Conservation (phyloP, 257 asterid species). For the Solanum sitiens region DNA sequence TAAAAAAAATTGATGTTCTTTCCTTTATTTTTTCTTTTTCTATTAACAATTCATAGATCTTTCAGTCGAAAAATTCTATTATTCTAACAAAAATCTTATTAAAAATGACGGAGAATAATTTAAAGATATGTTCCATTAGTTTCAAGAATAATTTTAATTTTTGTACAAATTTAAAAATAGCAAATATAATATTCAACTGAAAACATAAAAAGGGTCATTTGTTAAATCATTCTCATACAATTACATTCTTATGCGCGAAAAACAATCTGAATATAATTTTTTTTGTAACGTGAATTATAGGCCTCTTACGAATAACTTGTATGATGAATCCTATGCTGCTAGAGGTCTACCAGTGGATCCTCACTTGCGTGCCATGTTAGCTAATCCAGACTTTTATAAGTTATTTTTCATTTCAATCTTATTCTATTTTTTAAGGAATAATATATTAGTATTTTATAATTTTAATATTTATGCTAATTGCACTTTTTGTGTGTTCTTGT, state of each 20-base stretch:
- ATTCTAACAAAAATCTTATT: too few species aligned
- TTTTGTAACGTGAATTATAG: not conserved
- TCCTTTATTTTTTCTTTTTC: too few species aligned
- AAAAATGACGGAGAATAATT: too few species aligned
- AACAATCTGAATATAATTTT: not conserved
- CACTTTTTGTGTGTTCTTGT: not conserved
- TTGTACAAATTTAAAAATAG: not conserved
- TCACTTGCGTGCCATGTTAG: not conserved
- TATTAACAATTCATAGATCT: too few species aligned
- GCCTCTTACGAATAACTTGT: not conserved
- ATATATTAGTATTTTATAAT: not conserved
- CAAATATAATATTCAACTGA: not conserved
- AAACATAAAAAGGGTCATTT: not conserved
- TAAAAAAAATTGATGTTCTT: too few species aligned
- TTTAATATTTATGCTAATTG: not conserved
- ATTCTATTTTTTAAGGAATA: too few species aligned
- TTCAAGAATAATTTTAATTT: not conserved
- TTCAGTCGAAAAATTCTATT: too few species aligned
- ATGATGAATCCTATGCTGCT: not conserved
- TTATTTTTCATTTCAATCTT: not conserved
- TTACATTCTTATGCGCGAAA: not conserved
- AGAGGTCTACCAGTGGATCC: not conserved
- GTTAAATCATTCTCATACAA: not conserved
- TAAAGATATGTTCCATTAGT: too few species aligned
- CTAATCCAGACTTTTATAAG: not conserved